phyloP scores from a whole-genome alignment of 768 basidiomycete genomes.

The Naganishia randhawae region DNA sequence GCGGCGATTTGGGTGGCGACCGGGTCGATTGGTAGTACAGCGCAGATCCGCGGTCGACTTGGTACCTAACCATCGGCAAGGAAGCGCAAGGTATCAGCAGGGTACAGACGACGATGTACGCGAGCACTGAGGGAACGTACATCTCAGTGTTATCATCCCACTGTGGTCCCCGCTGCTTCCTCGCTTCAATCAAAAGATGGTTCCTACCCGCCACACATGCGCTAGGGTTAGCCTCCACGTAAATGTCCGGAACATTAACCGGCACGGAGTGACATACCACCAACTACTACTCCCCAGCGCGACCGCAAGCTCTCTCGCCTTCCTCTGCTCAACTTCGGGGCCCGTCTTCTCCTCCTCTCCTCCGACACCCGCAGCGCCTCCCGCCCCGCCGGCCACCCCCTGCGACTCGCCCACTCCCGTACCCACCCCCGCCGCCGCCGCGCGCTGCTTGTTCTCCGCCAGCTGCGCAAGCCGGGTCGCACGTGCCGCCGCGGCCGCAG shows the following conservation, averaged over 20 bases:
- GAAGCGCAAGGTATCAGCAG: neutral
- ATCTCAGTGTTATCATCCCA: constrained; percentile 48
- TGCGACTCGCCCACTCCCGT: neutral
- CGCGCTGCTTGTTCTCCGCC: no score
- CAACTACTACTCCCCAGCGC: constrained; percentile 29
- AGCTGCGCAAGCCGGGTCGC: constrained; percentile 1
- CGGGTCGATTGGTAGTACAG: constrained; percentile 29
- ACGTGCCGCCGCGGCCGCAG: neutral
- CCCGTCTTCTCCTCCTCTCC: neutral
- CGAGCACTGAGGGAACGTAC: neutral
- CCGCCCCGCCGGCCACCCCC: neutral
- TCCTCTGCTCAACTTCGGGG: neutral
- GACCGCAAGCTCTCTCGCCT: constrained; percentile 26
- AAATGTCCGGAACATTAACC: no score
- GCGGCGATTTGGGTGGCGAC: constrained; percentile 25
- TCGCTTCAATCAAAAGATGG: constrained; percentile 45
- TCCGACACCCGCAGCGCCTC: neutral
- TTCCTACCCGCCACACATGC: constrained; percentile 38
- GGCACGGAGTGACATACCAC: constrained; percentile 19
- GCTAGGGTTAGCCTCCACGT: neutral
- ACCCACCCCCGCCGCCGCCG: neutral
- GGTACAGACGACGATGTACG: no score
- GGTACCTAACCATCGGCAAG: constrained; percentile 10
- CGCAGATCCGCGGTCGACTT: constrained; percentile 29
- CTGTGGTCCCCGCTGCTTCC: constrained; percentile 47